Percentiles rank a stretch among this genome's conserved stretches.
These are phyloP conservation scores for Arthrobotrys iridis DNA, from an alignment of 2,329 filamentous ascomycete species.

Conservation along the genomic window DNA sequence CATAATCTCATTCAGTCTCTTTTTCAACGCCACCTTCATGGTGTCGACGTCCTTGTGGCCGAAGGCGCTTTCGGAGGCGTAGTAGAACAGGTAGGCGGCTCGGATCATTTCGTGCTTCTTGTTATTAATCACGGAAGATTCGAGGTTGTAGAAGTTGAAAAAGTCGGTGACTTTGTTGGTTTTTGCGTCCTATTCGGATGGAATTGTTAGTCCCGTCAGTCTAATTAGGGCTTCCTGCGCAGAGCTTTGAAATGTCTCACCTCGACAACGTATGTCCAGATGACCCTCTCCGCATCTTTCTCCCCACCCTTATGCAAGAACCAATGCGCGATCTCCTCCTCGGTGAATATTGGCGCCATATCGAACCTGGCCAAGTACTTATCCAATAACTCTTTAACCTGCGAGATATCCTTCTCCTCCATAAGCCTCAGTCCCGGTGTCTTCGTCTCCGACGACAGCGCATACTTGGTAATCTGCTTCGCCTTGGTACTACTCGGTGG, in stretches of 20 bases:
- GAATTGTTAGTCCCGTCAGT: neutral
- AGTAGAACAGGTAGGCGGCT: constrained; percentile 97
- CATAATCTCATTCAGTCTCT: constrained; percentile 81
- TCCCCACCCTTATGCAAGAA: constrained; percentile 75
- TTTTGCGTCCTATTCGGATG: constrained; percentile 68
- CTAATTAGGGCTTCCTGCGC: neutral
- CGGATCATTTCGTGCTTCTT: constrained; percentile 80
- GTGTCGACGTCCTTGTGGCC: constrained; percentile 54
- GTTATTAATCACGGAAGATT: constrained; percentile 88
- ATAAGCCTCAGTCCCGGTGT: constrained; percentile 82
- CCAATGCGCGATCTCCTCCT: constrained; percentile 88
- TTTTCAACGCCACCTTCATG: constrained; percentile 72
- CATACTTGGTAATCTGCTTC: constrained; percentile 86
- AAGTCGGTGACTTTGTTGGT: constrained; percentile 91
- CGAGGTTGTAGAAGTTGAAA: constrained; percentile 94
- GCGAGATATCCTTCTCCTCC: constrained; percentile 79
- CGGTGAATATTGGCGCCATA: constrained; percentile 81
- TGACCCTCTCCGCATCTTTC: constrained; percentile 76
- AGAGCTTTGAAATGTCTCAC: constrained; percentile 61
- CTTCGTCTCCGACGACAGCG: constrained; percentile 77
- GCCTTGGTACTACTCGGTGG: constrained; percentile 83
- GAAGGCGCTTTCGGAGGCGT: constrained; percentile 84
- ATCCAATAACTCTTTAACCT: constrained; percentile 77
- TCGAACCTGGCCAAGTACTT: constrained; percentile 83
- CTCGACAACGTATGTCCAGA: constrained; percentile 94